phyloP scores from a whole-genome alignment of 2,329 filamentous ascomycete species.

The Neocatenulostroma microsporum region DNA sequence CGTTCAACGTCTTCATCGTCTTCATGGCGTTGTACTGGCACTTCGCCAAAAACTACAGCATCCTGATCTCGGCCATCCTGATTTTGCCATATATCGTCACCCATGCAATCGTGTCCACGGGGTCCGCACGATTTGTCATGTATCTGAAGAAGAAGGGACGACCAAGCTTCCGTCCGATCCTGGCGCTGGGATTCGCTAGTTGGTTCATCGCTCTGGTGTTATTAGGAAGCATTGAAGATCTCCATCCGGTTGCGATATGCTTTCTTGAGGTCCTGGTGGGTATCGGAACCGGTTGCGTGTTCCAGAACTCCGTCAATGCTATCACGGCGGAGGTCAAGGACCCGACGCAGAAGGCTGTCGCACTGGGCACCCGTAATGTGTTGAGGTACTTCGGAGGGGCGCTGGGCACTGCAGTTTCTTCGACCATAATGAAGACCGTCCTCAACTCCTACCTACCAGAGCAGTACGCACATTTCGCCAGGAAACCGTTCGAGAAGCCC shows the following conservation, averaged over 20 bases:
- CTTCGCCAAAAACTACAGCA: constrained; percentile 10
- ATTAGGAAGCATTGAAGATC: constrained; percentile 2
- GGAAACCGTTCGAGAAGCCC: too few relatives aligned
- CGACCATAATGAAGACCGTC: background rate
- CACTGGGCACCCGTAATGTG: constrained; percentile 17
- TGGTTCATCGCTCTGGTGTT: constrained; percentile 14
- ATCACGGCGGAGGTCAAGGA: constrained; percentile 14
- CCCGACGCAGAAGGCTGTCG: constrained; percentile 13
- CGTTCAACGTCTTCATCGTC: constrained; percentile 18
- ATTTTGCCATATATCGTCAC: constrained; percentile 17
- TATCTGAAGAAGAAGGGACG: too few relatives aligned
- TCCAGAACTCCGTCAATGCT: constrained; percentile 19
- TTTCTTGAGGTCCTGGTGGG: constrained; percentile 15
- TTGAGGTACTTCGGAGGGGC: constrained; percentile 18
- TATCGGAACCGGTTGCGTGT: constrained; percentile 17
- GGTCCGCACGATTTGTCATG: constrained; percentile 7
- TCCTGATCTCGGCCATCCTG: constrained; percentile 8
- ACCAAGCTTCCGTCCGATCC: constrained; percentile 16
- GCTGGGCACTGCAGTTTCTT: constrained; percentile 14
- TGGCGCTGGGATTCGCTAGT: constrained; percentile 14
- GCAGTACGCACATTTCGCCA: too few relatives aligned
- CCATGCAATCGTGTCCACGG: constrained; percentile 15
- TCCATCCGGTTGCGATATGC: constrained; percentile 2
- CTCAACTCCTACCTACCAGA: background rate
- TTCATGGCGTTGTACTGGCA: constrained; percentile 17